These are phyloP conservation scores for Eucalyptus albens DNA, from an alignment of 345 rosid species.

Conservation along the genomic window DNA sequence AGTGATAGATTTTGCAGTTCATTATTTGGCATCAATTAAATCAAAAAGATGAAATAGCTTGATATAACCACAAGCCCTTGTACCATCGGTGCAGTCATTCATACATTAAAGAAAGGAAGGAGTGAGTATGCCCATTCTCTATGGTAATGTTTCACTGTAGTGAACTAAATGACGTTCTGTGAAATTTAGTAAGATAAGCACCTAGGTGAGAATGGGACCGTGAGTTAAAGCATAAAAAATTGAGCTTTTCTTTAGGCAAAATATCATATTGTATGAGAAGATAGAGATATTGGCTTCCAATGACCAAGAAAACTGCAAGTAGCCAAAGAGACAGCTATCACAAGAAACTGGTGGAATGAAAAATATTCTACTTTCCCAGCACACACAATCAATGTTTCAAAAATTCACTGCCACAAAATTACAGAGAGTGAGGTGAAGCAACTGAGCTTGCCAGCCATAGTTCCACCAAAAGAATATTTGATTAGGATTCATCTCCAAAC, in stretches of 20 bases:
- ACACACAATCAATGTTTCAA: neutral
- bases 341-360: neutral
- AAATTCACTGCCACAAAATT: neutral
- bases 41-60: neutral
- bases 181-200: neutral
- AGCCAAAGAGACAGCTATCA: neutral
- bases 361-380: neutral
- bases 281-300: neutral
- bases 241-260: neutral
- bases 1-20: neutral
- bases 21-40: neutral
- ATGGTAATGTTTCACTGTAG: neutral
- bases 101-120: neutral
- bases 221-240: neutral
- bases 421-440: neutral
- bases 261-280: neutral
- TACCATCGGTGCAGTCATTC: neutral
- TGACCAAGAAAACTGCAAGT: neutral
- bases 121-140: neutral
- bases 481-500: neutral
- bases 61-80: neutral
- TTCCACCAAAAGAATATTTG: neutral
- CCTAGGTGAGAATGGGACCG: neutral
- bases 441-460: neutral
- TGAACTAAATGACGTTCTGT: neutral